Evolutionary conservation across 2,329 filamentous ascomycete genomes (phyloP).

Genomic region (Cryphonectria naterciae): DNA sequence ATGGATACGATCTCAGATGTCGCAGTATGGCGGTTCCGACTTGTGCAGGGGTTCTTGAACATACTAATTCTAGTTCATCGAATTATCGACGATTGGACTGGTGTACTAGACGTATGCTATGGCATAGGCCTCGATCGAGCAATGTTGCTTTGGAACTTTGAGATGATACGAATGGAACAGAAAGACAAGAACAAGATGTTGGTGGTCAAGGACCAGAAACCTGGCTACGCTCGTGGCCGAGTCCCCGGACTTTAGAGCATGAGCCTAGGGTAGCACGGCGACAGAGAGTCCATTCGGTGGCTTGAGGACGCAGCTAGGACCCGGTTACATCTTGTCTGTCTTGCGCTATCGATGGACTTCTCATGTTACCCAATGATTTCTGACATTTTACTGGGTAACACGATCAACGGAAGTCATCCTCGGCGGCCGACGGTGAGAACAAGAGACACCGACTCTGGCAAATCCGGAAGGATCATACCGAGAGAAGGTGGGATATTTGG

Average conservation of each 20-base stretch:
- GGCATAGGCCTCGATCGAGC: background rate
- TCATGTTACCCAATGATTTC: conserved; percentile 1
- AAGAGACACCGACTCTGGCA: conserved; percentile 12
- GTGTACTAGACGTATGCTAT: background rate
- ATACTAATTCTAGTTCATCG: background rate
- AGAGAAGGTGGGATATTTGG: background rate
- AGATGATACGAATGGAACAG: background rate
- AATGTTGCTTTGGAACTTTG: background rate
- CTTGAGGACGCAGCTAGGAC: background rate
- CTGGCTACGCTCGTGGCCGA: background rate
- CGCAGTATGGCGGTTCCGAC: background rate
- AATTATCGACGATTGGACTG: background rate
- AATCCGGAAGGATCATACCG: background rate
- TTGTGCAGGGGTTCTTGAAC: background rate
- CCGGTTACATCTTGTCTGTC: conserved; percentile 3
- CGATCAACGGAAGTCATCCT: conserved; percentile 8
- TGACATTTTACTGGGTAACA: background rate
- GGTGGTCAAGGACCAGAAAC: background rate
- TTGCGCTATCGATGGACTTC: background rate
- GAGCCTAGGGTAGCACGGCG: background rate
- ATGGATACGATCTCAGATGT: conserved; percentile 14
- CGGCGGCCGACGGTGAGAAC: conserved; percentile 10
- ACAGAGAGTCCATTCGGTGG: conserved; percentile 1
- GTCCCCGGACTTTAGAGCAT: no score
- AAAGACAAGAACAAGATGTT: background rate